Percentiles rank a stretch among this genome's conserved stretches.
Conservation (phyloP, 306 rosid species). For the Corylus americana region DNA sequence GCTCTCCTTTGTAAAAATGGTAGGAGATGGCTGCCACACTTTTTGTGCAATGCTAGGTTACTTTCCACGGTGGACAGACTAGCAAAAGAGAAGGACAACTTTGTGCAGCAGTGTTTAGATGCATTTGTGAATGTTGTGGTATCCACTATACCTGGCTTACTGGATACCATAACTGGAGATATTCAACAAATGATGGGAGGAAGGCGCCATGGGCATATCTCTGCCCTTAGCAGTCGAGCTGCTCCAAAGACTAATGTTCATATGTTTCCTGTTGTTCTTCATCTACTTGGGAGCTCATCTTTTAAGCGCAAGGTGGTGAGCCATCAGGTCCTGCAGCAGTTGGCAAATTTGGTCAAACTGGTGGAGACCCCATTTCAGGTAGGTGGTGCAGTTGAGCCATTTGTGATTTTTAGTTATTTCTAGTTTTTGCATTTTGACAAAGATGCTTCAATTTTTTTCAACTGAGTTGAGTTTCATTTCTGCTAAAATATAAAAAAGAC, state of each 20-base stretch:
- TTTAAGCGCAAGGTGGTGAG: conserved; percentile 82
- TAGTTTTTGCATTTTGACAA: conserved; percentile 6
- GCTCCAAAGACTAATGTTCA: conserved; percentile 78
- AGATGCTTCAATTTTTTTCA: neutral
- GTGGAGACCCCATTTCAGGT: conserved; percentile 93
- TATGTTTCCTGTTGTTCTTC: conserved; percentile 89
- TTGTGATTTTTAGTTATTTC: conserved; percentile 6
- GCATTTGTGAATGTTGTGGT: conserved; percentile 75
- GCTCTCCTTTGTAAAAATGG: conserved; percentile 86
- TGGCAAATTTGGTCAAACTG: conserved; percentile 73
- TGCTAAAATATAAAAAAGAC: neutral
- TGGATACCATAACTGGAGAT: conserved; percentile 77
- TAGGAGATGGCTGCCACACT: conserved; percentile 91
- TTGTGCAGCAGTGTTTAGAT: conserved; percentile 73
- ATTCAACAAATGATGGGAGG: conserved; percentile 91
- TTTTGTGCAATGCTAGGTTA: conserved; percentile 81
- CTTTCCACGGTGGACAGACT: conserved; percentile 89
- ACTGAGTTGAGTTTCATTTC: neutral
- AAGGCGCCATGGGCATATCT: conserved; percentile 82
- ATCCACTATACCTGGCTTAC: conserved; percentile 71
- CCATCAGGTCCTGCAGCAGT: conserved; percentile 71
- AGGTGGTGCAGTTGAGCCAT: conserved; percentile 29
- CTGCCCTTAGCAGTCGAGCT: conserved; percentile 73
- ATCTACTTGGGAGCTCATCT: conserved; percentile 84
- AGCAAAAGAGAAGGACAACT: conserved; percentile 84